Evolutionary conservation across 179 eudicot genomes (phyloP), one percentile per base, ranked within the genome.

Genomic region (Vitellaria paradoxa): DNA sequence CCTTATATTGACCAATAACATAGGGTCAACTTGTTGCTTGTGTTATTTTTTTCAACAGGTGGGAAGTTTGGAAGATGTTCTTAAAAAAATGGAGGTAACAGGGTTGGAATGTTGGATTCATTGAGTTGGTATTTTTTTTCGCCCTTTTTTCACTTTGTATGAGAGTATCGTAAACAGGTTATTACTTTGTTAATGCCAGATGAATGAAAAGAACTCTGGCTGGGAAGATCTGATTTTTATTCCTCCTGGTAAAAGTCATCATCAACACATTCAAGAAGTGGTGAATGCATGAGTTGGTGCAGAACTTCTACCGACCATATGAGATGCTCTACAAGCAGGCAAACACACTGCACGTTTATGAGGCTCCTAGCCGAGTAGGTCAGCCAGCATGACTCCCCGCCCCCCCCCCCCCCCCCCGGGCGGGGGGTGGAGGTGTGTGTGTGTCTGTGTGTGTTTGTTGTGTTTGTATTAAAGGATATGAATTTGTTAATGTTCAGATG

Each of bases 221-320:
- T 96, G 99, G 99, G 99, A 91, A 70, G 96, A 96, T 82, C 81
- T 96, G 61, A 89, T 94, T 56, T 96, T 96, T 82, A 84, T 96
- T 81, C 99, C 99, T 46, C 98, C 99, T 12, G 98, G 99, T 78
- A 96, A 92, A 91, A 94, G 93, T 82, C 92, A 86, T 81, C 86
- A 92, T 68, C 94, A 94, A 76, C 99, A 96, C 82, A 86, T 96
- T 80, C 88, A 86, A 78, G 98, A 94, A 73, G 89, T 92, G 66
- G 87, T 84, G 37, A 92, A 89, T 57, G 88, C 86, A 10, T 93
- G 86, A 94, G 13, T 82, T 47, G 57, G 53, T 56, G 45, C 42
- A 12, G 15, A 67, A 40, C 40, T 14, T 52, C 79, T 15, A 17
- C 56, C 68, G 66, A 56, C 65, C 40, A 42, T 40, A 3, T 53